Percentiles rank a stretch among this genome's conserved stretches.
Evolutionary conservation across 345 rosid species (phyloP).

Genomic region (Clarkia xantiana): DNA sequence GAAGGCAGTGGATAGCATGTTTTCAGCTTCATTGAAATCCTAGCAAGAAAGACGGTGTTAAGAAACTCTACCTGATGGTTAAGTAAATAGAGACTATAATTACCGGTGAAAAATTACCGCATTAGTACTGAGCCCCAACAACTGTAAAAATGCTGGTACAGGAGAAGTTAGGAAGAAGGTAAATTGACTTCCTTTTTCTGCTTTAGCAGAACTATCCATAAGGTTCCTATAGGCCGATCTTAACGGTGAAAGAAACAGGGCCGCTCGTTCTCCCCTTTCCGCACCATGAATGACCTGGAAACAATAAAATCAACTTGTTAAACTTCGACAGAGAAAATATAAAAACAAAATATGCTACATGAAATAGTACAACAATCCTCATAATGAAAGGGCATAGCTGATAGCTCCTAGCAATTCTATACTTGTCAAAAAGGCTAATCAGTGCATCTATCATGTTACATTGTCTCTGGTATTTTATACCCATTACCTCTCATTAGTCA

Average conservation of each 20-base stretch:
- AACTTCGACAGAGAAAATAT: too few species aligned
- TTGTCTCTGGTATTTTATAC: too few species aligned
- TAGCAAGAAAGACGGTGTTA: conserved; percentile 16
- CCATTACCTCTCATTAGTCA: too few species aligned
- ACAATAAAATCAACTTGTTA: conserved; percentile 1
- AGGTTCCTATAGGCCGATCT: conserved; percentile 39
- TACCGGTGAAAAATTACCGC: conserved; percentile 26
- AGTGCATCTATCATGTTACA: too few species aligned
- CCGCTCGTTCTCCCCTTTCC: conserved; percentile 88
- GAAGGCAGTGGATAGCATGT: conserved; percentile 54
- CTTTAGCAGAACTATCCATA: conserved; percentile 20
- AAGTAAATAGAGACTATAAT: conserved; percentile 5
- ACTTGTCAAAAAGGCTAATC: too few species aligned
- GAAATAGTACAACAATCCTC: too few species aligned
- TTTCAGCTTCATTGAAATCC: conserved; percentile 64
- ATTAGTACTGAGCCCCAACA: conserved; percentile 49
- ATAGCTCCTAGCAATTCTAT: too few species aligned
- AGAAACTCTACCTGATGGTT: conserved; percentile 3
- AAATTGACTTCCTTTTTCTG: conserved; percentile 64
- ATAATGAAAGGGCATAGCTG: too few species aligned
- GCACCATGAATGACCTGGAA: conserved; percentile 72
- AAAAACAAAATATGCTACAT: too few species aligned
- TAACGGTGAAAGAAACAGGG: conserved; percentile 75
- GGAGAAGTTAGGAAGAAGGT: conserved; percentile 88
- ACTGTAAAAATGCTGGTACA: conserved; percentile 70